Evolutionary conservation across 352 stramenopile species (phyloP), one percentile per base, ranked within the genome.

Genomic region (Globisporangium middletonii): DNA sequence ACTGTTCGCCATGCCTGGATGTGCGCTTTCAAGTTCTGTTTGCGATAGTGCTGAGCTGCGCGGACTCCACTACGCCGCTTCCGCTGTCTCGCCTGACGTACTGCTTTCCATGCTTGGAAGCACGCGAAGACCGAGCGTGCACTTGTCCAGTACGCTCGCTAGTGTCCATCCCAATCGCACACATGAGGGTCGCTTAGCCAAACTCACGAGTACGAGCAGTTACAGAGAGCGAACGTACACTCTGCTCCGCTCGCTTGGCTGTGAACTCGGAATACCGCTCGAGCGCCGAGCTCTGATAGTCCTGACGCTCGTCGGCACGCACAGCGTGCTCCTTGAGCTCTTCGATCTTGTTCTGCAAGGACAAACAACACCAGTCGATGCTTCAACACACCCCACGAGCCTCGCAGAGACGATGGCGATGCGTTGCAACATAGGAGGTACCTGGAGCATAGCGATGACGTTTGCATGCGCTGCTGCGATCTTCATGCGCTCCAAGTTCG

Each of bases 381-480:
- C 3, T 37, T 35, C 15, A 18, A 13, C 18, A 18, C 41, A 19
- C 18, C 41, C 2, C 13, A 3, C 18, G 4, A 18, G 18, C 18
- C 11, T 9, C 41, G 9, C 6, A 19, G 41, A 23, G 18, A 15
- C 4, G 18, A 19, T 23, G 15, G 12, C 41, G 13, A 23, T 5
- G 13, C 2, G 18, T 19, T 30, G n/a, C 33, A 23, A 11, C 9
- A 42, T 18, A 38, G 35, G 13, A 27, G 30, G 26, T 59, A 79
- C 72, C 64, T 78, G 62, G 11, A 86, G 60, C 44, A 80, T 72
- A 2, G 72, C 60, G 52, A 82, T 43, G 12, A 71, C 69, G 50
- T 72, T 86, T 18, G 66, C 55, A 46, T 88, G 68, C 26, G 67
- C 65, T 7, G 72, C 73, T n/a, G 66, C 60, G n/a, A 75, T 51